Evolutionary conservation across 2,329 filamentous ascomycete genomes (phyloP), one percentile per base, ranked within the genome.

Genomic region (Colletotrichum plurivorum): DNA sequence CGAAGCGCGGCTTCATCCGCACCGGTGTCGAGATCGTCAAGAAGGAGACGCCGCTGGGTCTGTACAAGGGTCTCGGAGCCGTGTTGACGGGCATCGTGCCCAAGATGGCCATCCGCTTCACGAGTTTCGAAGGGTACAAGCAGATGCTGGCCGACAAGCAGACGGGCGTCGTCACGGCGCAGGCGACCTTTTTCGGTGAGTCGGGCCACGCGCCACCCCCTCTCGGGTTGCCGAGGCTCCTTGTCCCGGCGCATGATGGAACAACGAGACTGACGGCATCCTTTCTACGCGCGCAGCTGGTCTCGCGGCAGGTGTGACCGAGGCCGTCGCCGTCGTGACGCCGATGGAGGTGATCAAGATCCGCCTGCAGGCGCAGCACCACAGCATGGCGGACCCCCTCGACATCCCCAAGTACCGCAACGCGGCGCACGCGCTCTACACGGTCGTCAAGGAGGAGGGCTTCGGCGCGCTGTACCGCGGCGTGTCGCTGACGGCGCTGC

Each of bases 311-410:
- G 96, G 96, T 82, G 91, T 99, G 18, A 98, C 96, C 20, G 96
- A 99, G 87, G 96, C 96, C 73, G 95, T 99, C 52, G 92, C 93
- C 56, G 94, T 99, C 59, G 96, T 99, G 65, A 98, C 95, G 36
- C 96, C 96, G 6, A 99, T 99, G 96, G 96, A 99, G 85, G 96
- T 99, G 71, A 90, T 99, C 83, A 99, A 99, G 89, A 99, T 99
- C 79, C 93, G 96, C 56, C 89, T 99, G 74, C 96, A 99, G 87
- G 95, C 95, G 5, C 96, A 99, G 84, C 94, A 98, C 84, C 96
- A 99, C 89, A 94, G 90, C 79, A 96, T 99, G 92, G 94, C 96
- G 56, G 96, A 99, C 79, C 96, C 96, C 6, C 91, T 98, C 74
- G 96, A 98, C 80, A 82, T 98, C 9, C 96, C 96, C 73, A 98